phyloP scores from a whole-genome alignment of 352 stramenopile species.

The Globisporangium irregulare region DNA sequence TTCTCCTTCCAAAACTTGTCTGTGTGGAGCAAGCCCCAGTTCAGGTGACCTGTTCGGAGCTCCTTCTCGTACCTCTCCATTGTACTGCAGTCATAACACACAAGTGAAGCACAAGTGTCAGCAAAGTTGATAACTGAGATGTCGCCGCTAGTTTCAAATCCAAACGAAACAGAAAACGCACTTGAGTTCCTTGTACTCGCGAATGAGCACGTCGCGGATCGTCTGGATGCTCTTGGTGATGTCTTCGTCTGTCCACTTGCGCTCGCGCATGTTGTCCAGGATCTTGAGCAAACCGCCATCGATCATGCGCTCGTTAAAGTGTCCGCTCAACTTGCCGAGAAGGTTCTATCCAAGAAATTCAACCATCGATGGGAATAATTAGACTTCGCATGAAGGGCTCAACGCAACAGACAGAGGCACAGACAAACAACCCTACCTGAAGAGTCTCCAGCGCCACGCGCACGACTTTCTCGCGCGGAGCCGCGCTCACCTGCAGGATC shows the following conservation, averaged over 20 bases:
- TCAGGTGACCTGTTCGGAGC: constrained; percentile 91
- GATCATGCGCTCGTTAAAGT: constrained; percentile 95
- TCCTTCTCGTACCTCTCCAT: constrained; percentile 97
- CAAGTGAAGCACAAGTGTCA: neutral
- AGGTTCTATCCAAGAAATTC: constrained; percentile 46
- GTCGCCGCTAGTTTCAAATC: neutral
- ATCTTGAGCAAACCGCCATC: constrained; percentile 94
- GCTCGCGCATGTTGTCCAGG: constrained; percentile 90
- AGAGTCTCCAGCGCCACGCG: constrained; percentile 93
- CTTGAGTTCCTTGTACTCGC: constrained; percentile 89
- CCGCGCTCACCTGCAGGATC: constrained; percentile 86
- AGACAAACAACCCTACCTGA: constrained; percentile 34
- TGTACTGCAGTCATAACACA: constrained; percentile 49
- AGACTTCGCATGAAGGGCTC: neutral
- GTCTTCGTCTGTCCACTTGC: constrained; percentile 96
- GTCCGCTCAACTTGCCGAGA: constrained; percentile 72
- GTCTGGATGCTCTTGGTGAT: constrained; percentile 83
- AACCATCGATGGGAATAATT: too few species aligned
- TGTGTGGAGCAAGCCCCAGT: constrained; percentile 96
- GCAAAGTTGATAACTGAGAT: neutral
- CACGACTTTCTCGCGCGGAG: constrained; percentile 96
- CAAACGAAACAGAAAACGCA: constrained; percentile 26
- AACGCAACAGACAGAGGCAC: neutral
- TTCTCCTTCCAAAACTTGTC: constrained; percentile 99
- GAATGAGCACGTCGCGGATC: constrained; percentile 78